phyloP scores from a whole-genome alignment of 306 rosid genomes.

The Prunus campanulata region DNA sequence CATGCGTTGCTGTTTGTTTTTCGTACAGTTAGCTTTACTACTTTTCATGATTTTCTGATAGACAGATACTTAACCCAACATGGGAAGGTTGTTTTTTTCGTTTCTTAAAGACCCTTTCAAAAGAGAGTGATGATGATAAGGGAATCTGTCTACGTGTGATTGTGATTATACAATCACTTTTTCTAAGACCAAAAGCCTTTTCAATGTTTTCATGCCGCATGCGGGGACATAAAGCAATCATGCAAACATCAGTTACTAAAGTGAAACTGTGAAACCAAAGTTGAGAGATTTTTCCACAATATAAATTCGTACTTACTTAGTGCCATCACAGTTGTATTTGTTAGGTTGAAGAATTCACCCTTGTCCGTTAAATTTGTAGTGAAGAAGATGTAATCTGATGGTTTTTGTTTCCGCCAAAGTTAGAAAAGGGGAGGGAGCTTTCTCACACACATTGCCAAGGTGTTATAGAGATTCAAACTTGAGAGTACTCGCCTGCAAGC shows the following conservation, averaged over 20 bases:
- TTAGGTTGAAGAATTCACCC: too few relatives aligned
- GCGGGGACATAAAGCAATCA: background rate
- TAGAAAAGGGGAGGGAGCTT: too few relatives aligned
- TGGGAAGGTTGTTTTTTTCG: background rate
- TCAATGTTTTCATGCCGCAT: background rate
- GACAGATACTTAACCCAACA: background rate
- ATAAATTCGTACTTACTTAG: too few relatives aligned
- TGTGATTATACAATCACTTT: background rate
- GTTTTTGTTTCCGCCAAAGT: too few relatives aligned
- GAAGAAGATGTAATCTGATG: too few relatives aligned
- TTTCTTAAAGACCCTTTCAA: background rate
- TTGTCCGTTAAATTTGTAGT: too few relatives aligned
- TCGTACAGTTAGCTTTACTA: background rate
- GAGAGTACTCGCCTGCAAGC: too few relatives aligned
- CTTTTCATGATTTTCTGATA: background rate
- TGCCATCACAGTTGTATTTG: too few relatives aligned
- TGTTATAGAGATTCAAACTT: too few relatives aligned
- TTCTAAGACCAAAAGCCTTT: background rate
- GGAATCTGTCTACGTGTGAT: slow-evolving; percentile 3
- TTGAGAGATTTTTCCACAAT: too few relatives aligned
- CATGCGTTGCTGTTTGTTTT: background rate
- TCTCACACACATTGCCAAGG: too few relatives aligned
- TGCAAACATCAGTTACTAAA: background rate
- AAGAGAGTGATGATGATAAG: background rate
- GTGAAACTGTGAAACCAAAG: background rate